These are phyloP conservation scores for Aspergillus panamensis DNA, from an alignment of 495 filamentous ascomycete genomes.

Conservation along the genomic window DNA sequence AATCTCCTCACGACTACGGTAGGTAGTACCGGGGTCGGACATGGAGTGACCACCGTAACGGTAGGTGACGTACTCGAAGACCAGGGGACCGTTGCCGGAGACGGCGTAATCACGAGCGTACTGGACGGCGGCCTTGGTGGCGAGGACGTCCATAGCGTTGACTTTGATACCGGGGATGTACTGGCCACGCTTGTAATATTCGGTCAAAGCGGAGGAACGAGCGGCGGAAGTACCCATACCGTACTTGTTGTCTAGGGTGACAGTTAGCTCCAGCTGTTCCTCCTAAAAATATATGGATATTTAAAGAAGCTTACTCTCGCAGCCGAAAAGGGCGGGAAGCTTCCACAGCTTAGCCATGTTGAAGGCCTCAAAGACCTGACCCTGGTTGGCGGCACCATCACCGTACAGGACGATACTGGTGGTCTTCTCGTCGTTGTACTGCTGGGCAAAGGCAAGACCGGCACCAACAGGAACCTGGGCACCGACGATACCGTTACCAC, in stretches of 20 bases:
- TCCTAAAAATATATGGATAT: background rate
- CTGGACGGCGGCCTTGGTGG: constrained; percentile 91
- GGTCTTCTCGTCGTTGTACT: constrained; percentile 82
- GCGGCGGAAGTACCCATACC: constrained; percentile 98
- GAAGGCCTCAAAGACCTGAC: constrained; percentile 99
- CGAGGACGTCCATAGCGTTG: constrained; percentile 99
- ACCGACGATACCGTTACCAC: constrained; percentile 98
- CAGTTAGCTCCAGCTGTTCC: constrained; percentile 17
- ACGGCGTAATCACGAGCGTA: constrained; percentile 84
- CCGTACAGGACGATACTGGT: constrained; percentile 89
- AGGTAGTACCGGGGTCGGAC: constrained; percentile 98
- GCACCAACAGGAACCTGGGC: constrained; percentile 98
- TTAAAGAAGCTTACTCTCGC: constrained; percentile 72
- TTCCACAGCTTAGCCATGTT: constrained; percentile 99
- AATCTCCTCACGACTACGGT: constrained; percentile 98
- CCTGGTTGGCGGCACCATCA: constrained; percentile 97
- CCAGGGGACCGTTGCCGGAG: constrained; percentile 82
- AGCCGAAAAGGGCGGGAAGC: constrained; percentile 89
- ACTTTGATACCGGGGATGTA: constrained; percentile 99
- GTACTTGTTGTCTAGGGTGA: constrained; percentile 90
- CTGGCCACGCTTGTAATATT: constrained; percentile 99
- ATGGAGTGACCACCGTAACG: constrained; percentile 98
- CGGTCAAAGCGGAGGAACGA: constrained; percentile 89
- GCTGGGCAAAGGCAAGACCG: constrained; percentile 93
- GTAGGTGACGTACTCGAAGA: constrained; percentile 99